Evolutionary conservation across 305 asterid species (phyloP).

Genomic region (Plantago lanceolata): DNA sequence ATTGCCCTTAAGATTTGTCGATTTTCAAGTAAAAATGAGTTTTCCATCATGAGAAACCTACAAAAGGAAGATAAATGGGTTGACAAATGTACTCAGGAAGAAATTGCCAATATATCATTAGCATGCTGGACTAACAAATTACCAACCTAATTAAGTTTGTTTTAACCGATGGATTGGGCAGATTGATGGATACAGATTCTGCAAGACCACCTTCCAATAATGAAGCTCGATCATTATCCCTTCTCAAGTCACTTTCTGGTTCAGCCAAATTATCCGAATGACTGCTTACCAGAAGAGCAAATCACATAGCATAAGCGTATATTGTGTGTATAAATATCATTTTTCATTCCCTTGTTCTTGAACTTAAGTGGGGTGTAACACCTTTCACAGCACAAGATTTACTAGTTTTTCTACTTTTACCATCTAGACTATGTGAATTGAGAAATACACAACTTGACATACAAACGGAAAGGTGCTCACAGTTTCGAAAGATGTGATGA

Average conservation of each 20-base stretch:
- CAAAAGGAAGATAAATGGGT: constrained; percentile 25
- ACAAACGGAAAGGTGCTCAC: constrained; percentile 38
- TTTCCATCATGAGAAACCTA: constrained; percentile 80
- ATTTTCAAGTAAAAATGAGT: constrained; percentile 83
- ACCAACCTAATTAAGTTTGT: constrained; percentile 63
- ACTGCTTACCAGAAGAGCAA: constrained; percentile 39
- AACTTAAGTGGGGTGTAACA: background rate
- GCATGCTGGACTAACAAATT: background rate
- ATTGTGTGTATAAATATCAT: background rate
- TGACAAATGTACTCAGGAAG: constrained; percentile 16
- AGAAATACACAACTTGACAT: background rate
- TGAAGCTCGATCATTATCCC: constrained; percentile 71
- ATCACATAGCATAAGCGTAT: constrained; percentile 17
- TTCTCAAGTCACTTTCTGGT: constrained; percentile 44
- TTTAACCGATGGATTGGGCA: constrained; percentile 43
- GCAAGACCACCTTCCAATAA: constrained; percentile 83
- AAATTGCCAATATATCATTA: constrained; percentile 19
- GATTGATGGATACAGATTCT: constrained; percentile 57
- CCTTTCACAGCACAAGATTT: no score
- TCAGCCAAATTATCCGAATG: constrained; percentile 79
- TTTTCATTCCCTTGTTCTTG: background rate
- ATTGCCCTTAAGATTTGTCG: constrained; percentile 70
- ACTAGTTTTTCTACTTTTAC: background rate
- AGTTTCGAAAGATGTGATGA: constrained; percentile 51
- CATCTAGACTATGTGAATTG: background rate